Conservation (phyloP, 345 rosid species). For the Eucalyptus lansdowneana region DNA sequence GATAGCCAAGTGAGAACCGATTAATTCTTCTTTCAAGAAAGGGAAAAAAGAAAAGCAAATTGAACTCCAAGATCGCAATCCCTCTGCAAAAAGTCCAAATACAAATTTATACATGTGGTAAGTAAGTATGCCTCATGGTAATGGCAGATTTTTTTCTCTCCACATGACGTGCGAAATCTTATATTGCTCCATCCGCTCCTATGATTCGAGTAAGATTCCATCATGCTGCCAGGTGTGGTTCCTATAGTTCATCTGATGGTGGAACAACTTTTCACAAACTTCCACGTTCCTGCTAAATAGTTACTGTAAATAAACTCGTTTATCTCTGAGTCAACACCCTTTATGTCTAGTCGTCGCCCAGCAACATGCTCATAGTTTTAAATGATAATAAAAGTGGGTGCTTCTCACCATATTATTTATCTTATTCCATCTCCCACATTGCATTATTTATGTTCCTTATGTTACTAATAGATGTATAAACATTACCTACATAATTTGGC, state of each 20-base stretch:
- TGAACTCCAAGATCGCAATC: not conserved
- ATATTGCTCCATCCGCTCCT: not conserved
- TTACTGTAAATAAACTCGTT: not conserved
- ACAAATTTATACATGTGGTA: not conserved
- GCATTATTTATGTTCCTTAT: not conserved
- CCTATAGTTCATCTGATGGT: not conserved
- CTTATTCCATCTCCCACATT: not conserved
- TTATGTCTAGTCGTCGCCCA: not conserved
- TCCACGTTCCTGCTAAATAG: not conserved
- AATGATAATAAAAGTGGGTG: not conserved
- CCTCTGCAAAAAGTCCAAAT: not conserved
- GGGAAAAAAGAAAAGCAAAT: not conserved
- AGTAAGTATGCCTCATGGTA: not conserved
- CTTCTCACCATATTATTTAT: not conserved
- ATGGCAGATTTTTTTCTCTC: not conserved
- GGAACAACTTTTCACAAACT: not conserved
- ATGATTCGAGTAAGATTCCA: not conserved
- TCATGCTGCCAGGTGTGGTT: not conserved
- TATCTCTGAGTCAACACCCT: not conserved
- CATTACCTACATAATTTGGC: not conserved
- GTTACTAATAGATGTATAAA: not conserved
- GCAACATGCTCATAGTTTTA: not conserved
- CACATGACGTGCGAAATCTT: not conserved
- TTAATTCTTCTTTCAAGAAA: not conserved
- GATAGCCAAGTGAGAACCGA: not conserved